Base-by-base conservation (phyloP, 2,329 filamentous ascomycete genomes). In the Magnaporthales sp. region DNA sequence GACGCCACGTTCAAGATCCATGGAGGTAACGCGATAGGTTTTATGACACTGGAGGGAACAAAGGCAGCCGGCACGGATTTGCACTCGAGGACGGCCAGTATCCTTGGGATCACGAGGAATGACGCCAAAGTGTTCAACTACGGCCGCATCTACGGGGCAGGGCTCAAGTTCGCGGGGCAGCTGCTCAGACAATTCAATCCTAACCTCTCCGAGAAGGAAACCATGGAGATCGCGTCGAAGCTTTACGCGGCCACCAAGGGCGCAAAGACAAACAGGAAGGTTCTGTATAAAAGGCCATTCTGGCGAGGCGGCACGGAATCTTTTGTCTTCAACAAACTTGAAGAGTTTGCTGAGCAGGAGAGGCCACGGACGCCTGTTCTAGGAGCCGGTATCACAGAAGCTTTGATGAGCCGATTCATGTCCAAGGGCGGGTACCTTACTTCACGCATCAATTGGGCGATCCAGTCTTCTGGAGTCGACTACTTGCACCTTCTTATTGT, bases 51-150 rank as follows among this genome's bases (percentile, higher is more conserved):
- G 1, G 96, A 99, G 79, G 94, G 95, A 15, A 95, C 92, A 64
- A 98, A 99, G 78, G 89, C 92, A 6, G 92, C 91, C 2, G 94
- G 94, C 4, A 99, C 94, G 0, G 94, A 99, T 76, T 80, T 98
- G 67, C 94, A 99, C 77, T 97, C 93, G 7, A 91, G 94, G 32
- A 99, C 95, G 30, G 96, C 95, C 1, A 84, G 85, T 6, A 99
- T 99, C 67, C 78, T 99, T 2, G 94, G 93, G 7, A 99, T 99
- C 68, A 96, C 92, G 2, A 86, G 95, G 68, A 97, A 97, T 73
- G 89, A 97, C 73, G 95, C 95, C 67, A 99, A 99, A 75, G 88
- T 99, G 0, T 99, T 99, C 83, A 99, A 99, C 76, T 99, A 99
- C 72, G 96, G 96, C 8, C 91, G 96, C 56, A 99, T 99, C 63